Base-by-base conservation (phyloP, 2,329 filamentous ascomycete species). In the Macrophomina tecta region DNA sequence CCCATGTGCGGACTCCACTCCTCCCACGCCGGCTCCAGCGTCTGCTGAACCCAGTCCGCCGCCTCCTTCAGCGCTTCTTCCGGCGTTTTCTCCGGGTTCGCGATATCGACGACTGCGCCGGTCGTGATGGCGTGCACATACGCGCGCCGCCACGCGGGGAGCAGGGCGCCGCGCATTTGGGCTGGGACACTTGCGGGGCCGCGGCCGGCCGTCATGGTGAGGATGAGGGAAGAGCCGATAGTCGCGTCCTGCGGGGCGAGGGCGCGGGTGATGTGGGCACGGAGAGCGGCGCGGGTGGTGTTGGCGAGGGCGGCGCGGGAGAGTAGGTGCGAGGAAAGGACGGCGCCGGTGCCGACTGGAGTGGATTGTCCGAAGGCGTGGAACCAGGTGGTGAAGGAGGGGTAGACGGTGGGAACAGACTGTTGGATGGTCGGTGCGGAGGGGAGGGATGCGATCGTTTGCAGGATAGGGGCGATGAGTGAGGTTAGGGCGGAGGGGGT, bases 291-390 rank as follows among this genome's bases (percentile, higher is more conserved):
- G 46, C 5, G 7, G 46, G 46, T 28, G 18, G 46, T 2, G 46
- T 6, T 12, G 46, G 46, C 9, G 53, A 79, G 76, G 52, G 76
- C 75, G 14, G 73, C 69, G 1, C 71, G 70, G 7, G 79, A 77
- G 0, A 82, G 65, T 2, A 82, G 70, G 14, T 78, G 76, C 38
- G 75, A 79, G 0, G 76, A 75, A 5, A 75, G 74, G 3, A 76
- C 67, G 14, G 72, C 74, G 5, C 72, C 70, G 9, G 69, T 71
- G 9, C 79, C 79, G 38, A 77, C 71, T 3, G 69, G 70, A 6
- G 72, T 69, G 28, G 12, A n/a, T 14, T 38, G 73, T n/a, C 74
- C 76, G 12, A 73, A 74, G 18, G 65, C 46, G 6, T 38, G 36
- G 63, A 76, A 74, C 53, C 75, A 78, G 2, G 74, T 72, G 46